Conservation (phyloP, 768 basidiomycete species). For the Sutorius australiensis region DNA sequence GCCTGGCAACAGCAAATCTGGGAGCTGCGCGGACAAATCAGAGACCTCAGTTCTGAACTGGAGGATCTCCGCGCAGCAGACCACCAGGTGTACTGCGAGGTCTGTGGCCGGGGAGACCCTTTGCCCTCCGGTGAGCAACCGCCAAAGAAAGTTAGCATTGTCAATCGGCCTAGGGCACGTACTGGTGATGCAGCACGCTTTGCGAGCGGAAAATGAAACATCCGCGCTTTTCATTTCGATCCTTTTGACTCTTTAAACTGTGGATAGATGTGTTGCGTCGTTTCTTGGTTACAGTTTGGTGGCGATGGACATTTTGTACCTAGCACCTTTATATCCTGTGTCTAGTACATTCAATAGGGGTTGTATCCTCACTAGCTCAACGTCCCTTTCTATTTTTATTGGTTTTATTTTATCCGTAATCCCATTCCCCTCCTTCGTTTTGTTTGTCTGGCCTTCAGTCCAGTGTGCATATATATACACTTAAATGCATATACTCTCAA, state of each 20-base stretch:
- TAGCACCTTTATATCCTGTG: conserved; percentile 8
- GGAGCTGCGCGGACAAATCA: conserved; percentile 73
- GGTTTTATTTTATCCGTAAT: conserved; percentile 28
- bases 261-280: conserved; percentile 15
- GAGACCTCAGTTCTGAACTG: conserved; percentile 66
- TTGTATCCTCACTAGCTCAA: conserved; percentile 4
- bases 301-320: conserved; percentile 8
- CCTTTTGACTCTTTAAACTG: conserved; percentile 9
- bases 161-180: conserved; percentile 63
- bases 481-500: conserved; percentile 17
- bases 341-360: conserved; percentile 9
- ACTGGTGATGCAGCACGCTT: conserved; percentile 67
- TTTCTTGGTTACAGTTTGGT: conserved; percentile 15
- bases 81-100: conserved; percentile 47
- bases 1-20: conserved; percentile 70
- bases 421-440: conserved; percentile 19
- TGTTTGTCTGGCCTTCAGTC: conserved; percentile 24
- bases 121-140: conserved; percentile 17
- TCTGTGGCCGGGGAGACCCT: conserved; percentile 53
- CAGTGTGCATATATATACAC: conserved; percentile 26
- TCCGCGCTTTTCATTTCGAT: conserved; percentile 9
- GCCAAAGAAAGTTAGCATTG: conserved; percentile 36
- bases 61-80: conserved; percentile 48
- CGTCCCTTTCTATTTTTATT: conserved; percentile 22
- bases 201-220: conserved; percentile 39